Evolutionary conservation across 371 early-diverging fungal species (phyloP).

Genomic region (Haplosporangium sp.): DNA sequence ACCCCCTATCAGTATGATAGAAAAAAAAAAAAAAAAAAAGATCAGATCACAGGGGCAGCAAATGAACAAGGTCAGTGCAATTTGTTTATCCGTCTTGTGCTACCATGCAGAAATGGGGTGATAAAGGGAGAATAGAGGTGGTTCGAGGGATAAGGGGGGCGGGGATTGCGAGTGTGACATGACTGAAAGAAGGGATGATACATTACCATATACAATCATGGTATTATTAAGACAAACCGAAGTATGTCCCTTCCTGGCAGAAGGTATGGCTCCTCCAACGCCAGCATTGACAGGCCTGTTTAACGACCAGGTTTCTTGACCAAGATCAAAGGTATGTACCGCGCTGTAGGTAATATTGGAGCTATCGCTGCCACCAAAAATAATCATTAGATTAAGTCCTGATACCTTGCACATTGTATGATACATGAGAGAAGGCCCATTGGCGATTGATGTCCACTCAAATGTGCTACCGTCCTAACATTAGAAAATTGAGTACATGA

Average conservation of each 20-base stretch:
- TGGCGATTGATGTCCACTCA: conserved; percentile 41
- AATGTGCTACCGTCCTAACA: conserved; percentile 44
- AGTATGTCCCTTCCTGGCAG: conserved; percentile 41
- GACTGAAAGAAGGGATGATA: not conserved
- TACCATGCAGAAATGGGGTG: conserved; percentile 3
- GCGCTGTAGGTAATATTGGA: conserved; percentile 11
- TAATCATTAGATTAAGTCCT: conserved; percentile 35
- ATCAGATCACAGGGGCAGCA: conserved; percentile 17
- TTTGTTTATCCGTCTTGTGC: conserved; percentile 13
- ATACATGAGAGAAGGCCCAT: conserved; percentile 44
- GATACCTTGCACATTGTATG: conserved; percentile 51
- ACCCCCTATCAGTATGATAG: conserved; percentile 23
- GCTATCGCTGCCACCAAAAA: conserved; percentile 47
- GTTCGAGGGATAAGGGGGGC: not conserved
- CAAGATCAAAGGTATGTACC: conserved; percentile 31
- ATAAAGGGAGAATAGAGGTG: not conserved
- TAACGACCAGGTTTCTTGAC: conserved; percentile 19
- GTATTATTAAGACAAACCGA: conserved; percentile 43
- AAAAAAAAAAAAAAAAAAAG: not conserved
- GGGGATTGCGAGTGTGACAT: not conserved
- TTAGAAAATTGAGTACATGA: not conserved
- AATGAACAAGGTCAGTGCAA: conserved; percentile 32
- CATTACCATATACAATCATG: conserved; percentile 49
- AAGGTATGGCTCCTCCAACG: conserved; percentile 24
- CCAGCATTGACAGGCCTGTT: conserved; percentile 18